Conservation (phyloP, 768 basidiomycete species). For the Mycena haematopus region DNA sequence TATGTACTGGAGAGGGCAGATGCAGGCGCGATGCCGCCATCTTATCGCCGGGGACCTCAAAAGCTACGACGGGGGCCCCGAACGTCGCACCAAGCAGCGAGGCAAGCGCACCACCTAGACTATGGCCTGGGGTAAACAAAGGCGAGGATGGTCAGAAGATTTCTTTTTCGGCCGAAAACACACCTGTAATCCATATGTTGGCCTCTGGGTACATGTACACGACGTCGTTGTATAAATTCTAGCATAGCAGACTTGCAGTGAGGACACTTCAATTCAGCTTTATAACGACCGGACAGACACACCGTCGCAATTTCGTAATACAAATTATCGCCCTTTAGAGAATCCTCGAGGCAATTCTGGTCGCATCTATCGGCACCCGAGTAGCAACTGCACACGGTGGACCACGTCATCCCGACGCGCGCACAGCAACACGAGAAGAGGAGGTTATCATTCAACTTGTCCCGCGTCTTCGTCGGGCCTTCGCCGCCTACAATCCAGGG, state of each 20-base stretch:
- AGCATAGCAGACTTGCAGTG: not conserved
- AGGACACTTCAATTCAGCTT: not conserved
- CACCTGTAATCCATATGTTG: conserved; percentile 86
- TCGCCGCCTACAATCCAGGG: conserved; percentile 73
- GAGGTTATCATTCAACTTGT: conserved; percentile 94
- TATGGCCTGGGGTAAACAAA: conserved; percentile 52
- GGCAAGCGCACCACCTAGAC: conserved; percentile 86
- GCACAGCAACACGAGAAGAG: conserved; percentile 97
- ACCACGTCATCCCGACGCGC: conserved; percentile 91
- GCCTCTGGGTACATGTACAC: conserved; percentile 89
- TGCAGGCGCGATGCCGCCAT: conserved; percentile 79
- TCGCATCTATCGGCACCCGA: conserved; percentile 78
- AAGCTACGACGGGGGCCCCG: conserved; percentile 88
- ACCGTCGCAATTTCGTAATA: conserved; percentile 90
- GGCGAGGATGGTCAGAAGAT: not conserved
- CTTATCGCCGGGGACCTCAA: conserved; percentile 83
- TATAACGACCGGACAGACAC: conserved; percentile 38
- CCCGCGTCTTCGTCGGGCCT: conserved; percentile 84
- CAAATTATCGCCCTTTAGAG: conserved; percentile 80
- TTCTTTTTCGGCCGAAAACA: not conserved
- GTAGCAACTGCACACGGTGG: conserved; percentile 89
- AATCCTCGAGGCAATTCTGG: conserved; percentile 78
- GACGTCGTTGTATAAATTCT: conserved; percentile 95
- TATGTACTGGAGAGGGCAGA: conserved; percentile 80
- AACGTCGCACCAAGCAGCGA: conserved; percentile 88